These are phyloP conservation scores for Candida glucosophila DNA, from an alignment of 1,139 yeast genomes.

Conservation along the genomic window DNA sequence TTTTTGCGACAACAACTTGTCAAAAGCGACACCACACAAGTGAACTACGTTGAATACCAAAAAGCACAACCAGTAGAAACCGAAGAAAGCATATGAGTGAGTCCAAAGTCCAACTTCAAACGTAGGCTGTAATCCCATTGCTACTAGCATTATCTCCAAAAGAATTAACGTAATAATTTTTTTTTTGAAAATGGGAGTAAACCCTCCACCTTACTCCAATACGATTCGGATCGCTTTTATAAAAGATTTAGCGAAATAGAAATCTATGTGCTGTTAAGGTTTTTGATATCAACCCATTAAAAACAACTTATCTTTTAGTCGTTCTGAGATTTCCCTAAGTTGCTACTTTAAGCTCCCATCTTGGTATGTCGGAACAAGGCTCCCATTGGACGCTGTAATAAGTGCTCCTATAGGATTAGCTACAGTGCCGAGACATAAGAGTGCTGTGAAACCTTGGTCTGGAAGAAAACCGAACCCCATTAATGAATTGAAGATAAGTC, in stretches of 20 bases:
- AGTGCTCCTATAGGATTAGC: slow-evolving; percentile 70
- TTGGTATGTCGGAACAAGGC: slow-evolving; percentile 16
- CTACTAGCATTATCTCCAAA: slow-evolving; percentile 47
- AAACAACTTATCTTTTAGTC: slow-evolving; percentile 38
- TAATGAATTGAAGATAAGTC: slow-evolving; percentile 72
- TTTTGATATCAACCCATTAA: slow-evolving; percentile 69
- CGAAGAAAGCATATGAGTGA: slow-evolving; percentile 66
- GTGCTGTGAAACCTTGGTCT: slow-evolving; percentile 56
- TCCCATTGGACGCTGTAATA: slow-evolving; percentile 70
- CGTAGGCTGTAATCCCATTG: slow-evolving; percentile 69
- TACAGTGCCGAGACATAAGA: slow-evolving; percentile 56
- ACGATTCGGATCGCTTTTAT: too few relatives aligned
- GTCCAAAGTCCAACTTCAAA: slow-evolving; percentile 70
- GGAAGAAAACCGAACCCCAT: slow-evolving; percentile 63
- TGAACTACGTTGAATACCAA: slow-evolving; percentile 73
- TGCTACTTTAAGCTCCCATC: slow-evolving; percentile 13
- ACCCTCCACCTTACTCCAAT: too few relatives aligned
- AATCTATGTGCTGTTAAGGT: slow-evolving; percentile 80
- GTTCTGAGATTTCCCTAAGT: slow-evolving; percentile 18
- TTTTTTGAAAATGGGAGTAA: too few relatives aligned
- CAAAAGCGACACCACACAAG: too few relatives aligned
- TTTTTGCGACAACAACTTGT: too few relatives aligned
- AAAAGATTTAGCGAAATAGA: slow-evolving; percentile 72
- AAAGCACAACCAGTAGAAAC: slow-evolving; percentile 80
- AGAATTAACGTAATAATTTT: slow-evolving; percentile 38